Conservation (phyloP, 495 filamentous ascomycete species). For the Aspergillus bertholletiae region DNA sequence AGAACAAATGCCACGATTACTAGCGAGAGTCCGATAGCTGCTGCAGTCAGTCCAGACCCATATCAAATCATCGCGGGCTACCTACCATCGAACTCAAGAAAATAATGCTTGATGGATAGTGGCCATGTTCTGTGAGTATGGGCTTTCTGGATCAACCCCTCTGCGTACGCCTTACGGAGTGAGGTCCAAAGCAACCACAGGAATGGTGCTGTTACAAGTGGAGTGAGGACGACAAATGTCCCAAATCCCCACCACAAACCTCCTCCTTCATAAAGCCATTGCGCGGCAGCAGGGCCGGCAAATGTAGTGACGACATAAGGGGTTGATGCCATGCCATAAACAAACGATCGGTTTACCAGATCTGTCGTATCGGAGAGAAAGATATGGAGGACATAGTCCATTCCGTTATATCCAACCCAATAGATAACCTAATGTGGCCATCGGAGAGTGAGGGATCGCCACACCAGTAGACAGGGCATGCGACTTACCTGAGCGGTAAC, state of each 20-base stretch:
- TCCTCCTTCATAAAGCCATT: constrained; percentile 42
- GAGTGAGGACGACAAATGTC: constrained; percentile 55
- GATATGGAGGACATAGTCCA: constrained; percentile 53
- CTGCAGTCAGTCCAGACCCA: background rate
- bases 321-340: constrained; percentile 56
- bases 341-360: constrained; percentile 58
- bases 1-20: constrained; percentile 50
- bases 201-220: constrained; percentile 48
- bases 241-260: constrained; percentile 65
- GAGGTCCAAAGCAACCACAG: constrained; percentile 49
- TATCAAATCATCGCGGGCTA: no score
- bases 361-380: constrained; percentile 65
- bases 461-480: no score
- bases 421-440: no score
- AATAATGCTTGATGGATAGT: constrained; percentile 50
- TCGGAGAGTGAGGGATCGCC: no score
- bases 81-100: constrained; percentile 61
- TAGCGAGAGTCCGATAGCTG: background rate
- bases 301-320: constrained; percentile 53
- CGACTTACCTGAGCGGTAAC: no score
- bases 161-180: constrained; percentile 56
- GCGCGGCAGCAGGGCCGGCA: constrained; percentile 29
- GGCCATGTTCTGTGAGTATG: constrained; percentile 42
- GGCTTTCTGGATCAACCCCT: constrained; percentile 29
- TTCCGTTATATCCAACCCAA: constrained; percentile 54